Evolutionary conservation across 2,329 filamentous ascomycete species (phyloP).

Genomic region (Sporothrix brasiliensis): DNA sequence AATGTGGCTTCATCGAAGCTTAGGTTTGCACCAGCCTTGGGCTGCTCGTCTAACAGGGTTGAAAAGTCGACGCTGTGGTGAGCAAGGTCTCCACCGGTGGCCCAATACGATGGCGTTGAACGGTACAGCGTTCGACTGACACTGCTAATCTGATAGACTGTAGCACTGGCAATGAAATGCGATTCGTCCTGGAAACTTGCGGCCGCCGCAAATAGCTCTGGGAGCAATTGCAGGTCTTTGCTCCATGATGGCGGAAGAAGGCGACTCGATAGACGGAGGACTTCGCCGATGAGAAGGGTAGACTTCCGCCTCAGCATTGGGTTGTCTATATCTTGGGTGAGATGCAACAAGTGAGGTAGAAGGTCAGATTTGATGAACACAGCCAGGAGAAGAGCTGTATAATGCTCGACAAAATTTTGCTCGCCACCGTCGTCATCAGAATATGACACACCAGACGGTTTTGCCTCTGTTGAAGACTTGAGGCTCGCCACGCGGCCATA

Average conservation of each 20-base stretch:
- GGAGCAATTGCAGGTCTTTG: constrained; percentile 81
- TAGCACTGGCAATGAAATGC: constrained; percentile 80
- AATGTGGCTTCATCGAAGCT: constrained; percentile 66
- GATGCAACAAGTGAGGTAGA: constrained; percentile 61
- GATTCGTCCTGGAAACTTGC: constrained; percentile 70
- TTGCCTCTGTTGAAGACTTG: constrained; percentile 58
- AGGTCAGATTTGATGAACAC: constrained; percentile 82
- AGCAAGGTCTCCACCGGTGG: constrained; percentile 41
- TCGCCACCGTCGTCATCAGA: constrained; percentile 69
- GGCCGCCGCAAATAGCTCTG: constrained; percentile 78
- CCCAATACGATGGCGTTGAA: constrained; percentile 61
- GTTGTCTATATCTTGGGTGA: constrained; percentile 69
- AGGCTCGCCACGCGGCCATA: constrained; percentile 93
- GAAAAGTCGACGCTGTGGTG: constrained; percentile 52
- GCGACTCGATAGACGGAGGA: constrained; percentile 84
- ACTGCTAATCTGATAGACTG: constrained; percentile 97
- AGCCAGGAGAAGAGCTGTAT: constrained; percentile 83
- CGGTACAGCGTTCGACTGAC: constrained; percentile 91
- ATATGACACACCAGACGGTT: constrained; percentile 48
- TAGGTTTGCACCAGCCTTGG: constrained; percentile 53
- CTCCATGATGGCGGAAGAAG: constrained; percentile 82
- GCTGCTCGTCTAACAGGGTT: constrained; percentile 57
- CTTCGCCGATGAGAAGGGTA: constrained; percentile 86
- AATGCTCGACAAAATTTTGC: constrained; percentile 90
- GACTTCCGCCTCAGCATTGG: constrained; percentile 80